Base-by-base conservation (phyloP, 768 basidiomycete species). In the Serendipita sp. region DNA sequence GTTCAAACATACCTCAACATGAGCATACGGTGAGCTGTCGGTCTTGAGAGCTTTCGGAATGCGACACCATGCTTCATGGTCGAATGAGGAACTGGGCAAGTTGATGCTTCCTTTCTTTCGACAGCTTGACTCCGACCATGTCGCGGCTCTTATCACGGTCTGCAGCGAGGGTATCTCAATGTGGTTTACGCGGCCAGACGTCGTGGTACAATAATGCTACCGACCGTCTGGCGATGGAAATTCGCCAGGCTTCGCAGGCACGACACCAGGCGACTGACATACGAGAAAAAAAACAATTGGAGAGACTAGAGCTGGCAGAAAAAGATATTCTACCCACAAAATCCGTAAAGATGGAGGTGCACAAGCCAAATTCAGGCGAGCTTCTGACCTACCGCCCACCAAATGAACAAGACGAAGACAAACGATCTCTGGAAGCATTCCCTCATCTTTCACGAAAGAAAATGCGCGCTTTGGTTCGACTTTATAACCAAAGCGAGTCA, bases 11-110 rank as follows among this genome's bases (percentile, higher is more conserved):
- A 94, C 92, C 95, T 81, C 64, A 98, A 78, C 87, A 98, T 92
- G 64, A 96, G 80, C 78, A 87, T 88, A 70, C 95, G 80, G 72
- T 98, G 95, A 10, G 92, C 89, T 64, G 91, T 86, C 18, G 90
- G 88, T 76, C 94, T 83, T 72, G 89, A 89, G 73, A 96, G 84
- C 72, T 94, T 95, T 72, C 92, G 83, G 74, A 92, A 90, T 18
- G 90, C 89, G 64, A 91, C 80, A 45, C 92, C 91, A 84, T 97
- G 93, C 79, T 95, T 92, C 92, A 95, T 94, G 68, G 70, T 70
- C 66, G 47, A 65, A 63, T 8, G 24, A 63, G n/a, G 28, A 3
- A 8, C n/a, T 45, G 32, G 16, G 1, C 58, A 35, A 62, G 35
- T 47, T 18, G 5, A 13, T 5, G 13, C 41, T 13, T 41, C 7